These are phyloP conservation scores for Boechera retrofracta DNA, from an alignment of 345 rosid species.

Conservation along the genomic window DNA sequence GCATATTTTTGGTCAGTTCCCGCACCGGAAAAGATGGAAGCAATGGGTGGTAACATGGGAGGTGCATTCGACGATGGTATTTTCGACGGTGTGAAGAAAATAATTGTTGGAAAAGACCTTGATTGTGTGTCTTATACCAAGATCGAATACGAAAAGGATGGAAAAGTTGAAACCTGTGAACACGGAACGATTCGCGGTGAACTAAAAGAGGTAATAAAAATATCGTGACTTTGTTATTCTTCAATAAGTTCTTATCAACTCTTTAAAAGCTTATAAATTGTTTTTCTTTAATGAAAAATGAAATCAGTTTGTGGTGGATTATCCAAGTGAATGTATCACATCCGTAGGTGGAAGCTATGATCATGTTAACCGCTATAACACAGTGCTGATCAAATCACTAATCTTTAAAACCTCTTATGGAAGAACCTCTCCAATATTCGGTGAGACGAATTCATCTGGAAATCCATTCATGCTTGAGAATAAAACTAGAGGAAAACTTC, in stretches of 20 bases:
- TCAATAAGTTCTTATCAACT: too few species aligned
- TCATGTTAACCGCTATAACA: neutral
- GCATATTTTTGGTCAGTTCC: neutral
- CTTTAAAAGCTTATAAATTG: too few species aligned
- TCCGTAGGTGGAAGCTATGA: slow-evolving; percentile 31
- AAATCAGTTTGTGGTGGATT: neutral
- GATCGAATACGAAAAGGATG: slow-evolving; percentile 32
- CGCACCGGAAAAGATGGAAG: neutral
- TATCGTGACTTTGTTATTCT: too few species aligned
- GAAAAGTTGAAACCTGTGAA: neutral
- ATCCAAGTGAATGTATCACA: slow-evolving; percentile 30
- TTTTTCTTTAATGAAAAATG: too few species aligned
- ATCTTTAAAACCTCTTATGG: slow-evolving; percentile 14
- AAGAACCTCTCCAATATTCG: slow-evolving; percentile 6
- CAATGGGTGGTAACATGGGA: neutral
- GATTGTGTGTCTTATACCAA: slow-evolving; percentile 26
- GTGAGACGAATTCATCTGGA: neutral
- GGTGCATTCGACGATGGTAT: slow-evolving; percentile 29
- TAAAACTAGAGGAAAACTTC: neutral
- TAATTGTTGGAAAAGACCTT: neutral
- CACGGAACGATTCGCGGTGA: slow-evolving; percentile 2
- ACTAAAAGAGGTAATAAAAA: neutral
- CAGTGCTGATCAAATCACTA: slow-evolving; percentile 5
- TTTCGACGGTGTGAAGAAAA: slow-evolving; percentile 21
- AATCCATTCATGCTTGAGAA: neutral